A percentile compares a stretch with the other conserved stretches of the same genome.
Conservation (phyloP, 2,329 filamentous ascomycete genomes). For the Sclerotiophoma versabilis region DNA sequence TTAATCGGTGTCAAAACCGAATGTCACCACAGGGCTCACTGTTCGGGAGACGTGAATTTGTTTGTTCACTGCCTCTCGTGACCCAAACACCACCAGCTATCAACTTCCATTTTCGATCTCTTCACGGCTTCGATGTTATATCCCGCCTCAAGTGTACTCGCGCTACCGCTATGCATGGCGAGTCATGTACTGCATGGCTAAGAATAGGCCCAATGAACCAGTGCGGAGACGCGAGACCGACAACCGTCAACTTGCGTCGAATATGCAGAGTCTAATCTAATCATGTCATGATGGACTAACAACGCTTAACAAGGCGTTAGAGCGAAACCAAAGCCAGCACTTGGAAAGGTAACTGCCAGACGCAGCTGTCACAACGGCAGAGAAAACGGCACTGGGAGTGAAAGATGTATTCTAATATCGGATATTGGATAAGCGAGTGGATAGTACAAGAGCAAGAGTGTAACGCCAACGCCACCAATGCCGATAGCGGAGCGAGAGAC, state of each 20-base stretch:
- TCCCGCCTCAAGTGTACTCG: neutral
- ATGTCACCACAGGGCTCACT: neutral
- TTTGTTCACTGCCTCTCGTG: no score
- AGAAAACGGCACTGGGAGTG: no score
- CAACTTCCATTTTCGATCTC: neutral
- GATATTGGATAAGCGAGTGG: no score
- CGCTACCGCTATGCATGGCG: neutral
- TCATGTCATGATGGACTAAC: neutral
- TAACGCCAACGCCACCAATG: no score
- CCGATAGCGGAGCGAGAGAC: no score
- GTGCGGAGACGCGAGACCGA: neutral
- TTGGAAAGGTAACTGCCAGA: neutral
- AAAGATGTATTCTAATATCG: no score
- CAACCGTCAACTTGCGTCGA: neutral
- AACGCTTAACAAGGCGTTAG: neutral
- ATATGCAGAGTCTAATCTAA: neutral
- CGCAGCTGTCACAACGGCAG: neutral
- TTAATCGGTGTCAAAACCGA: no score
- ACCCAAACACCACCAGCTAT: neutral
- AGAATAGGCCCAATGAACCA: neutral
- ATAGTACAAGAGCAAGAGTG: no score
- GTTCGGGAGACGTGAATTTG: no score
- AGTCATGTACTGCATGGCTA: slow-evolving; percentile 4
- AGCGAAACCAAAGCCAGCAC: neutral
- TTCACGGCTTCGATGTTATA: neutral